phyloP scores from a whole-genome alignment of 228 moss, liverwort and hornwort species.

The Sphagnum fallax region DNA sequence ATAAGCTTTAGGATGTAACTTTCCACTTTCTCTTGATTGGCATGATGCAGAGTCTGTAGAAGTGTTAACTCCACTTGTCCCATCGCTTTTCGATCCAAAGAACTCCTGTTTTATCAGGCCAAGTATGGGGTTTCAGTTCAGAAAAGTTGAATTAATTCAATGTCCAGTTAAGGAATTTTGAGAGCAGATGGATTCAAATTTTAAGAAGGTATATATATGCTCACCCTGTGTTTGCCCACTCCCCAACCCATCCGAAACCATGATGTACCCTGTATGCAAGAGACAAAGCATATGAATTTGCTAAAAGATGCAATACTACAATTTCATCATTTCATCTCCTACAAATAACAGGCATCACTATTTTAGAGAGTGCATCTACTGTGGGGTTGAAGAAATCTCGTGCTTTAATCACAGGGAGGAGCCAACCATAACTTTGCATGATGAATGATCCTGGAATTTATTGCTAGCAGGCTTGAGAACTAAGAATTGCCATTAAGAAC shows the following conservation, averaged over 20 bases:
- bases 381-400: too few species aligned
- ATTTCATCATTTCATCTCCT: too few species aligned
- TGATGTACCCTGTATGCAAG: constrained; percentile 51
- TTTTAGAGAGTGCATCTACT: too few species aligned
- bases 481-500: too few species aligned
- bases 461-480: too few species aligned
- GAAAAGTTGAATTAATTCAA: too few species aligned
- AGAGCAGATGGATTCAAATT: background rate
- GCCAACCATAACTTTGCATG: too few species aligned
- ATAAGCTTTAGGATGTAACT: constrained; percentile 65
- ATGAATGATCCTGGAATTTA: too few species aligned
- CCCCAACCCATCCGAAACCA: constrained; percentile 88
- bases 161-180: background rate
- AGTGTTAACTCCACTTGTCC: constrained; percentile 58
- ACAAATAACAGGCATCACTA: background rate
- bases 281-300: too few species aligned
- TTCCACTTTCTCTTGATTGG: constrained; percentile 65
- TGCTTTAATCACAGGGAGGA: too few species aligned
- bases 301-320: too few species aligned
- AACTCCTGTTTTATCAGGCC: constrained; percentile 22
- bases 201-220: constrained; percentile 1
- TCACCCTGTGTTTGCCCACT: constrained; percentile 83
- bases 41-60: constrained; percentile 72
- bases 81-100: constrained; percentile 48
- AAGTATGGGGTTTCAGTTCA: too few species aligned